Percentiles rank a stretch among this genome's conserved stretches.
phyloP scores from a whole-genome alignment of 805 yeast species.

The Suhomyces prunicola region DNA sequence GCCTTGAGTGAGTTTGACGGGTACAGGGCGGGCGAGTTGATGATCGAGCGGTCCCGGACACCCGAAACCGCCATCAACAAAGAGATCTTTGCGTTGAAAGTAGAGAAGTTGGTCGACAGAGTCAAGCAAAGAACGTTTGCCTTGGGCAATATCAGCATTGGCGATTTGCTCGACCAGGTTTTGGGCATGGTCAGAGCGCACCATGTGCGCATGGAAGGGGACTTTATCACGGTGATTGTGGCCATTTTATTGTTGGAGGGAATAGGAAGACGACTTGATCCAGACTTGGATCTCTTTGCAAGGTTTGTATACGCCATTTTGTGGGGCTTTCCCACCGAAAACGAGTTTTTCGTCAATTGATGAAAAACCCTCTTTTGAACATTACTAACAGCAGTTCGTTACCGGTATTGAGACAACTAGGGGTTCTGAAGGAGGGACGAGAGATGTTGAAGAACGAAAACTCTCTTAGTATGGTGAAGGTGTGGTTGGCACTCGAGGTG shows the following conservation, averaged over 20 bases:
- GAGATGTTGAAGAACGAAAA: slow-evolving; percentile 54
- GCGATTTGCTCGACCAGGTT: slow-evolving; percentile 84
- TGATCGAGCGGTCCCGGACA: slow-evolving; percentile 92
- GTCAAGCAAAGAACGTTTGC: slow-evolving; percentile 89
- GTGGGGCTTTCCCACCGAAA: slow-evolving; percentile 41
- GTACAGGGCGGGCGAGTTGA: slow-evolving; percentile 87
- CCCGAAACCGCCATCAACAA: slow-evolving; percentile 87
- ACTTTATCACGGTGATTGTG: slow-evolving; percentile 91
- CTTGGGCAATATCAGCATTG: slow-evolving; percentile 85
- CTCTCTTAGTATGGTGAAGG: slow-evolving; percentile 77
- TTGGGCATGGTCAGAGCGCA: slow-evolving; percentile 87
- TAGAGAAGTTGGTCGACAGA: slow-evolving; percentile 74
- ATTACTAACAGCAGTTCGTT: slow-evolving; percentile 52
- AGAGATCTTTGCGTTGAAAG: slow-evolving; percentile 84
- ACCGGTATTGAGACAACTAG: slow-evolving; percentile 81
- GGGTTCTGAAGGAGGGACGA: slow-evolving; percentile 63
- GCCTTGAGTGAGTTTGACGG: slow-evolving; percentile 92
- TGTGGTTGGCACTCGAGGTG: slow-evolving; percentile 88
- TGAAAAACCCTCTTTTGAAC: neutral
- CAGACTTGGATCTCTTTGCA: slow-evolving; percentile 90
- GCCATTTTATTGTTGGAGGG: slow-evolving; percentile 92
- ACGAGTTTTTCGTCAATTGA: slow-evolving; percentile 5
- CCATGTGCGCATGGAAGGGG: slow-evolving; percentile 97
- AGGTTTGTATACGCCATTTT: slow-evolving; percentile 69
- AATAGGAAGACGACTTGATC: slow-evolving; percentile 90